Evolutionary conservation across 2,329 filamentous ascomycete species (phyloP).

Genomic region (Cordyceps farinosa): DNA sequence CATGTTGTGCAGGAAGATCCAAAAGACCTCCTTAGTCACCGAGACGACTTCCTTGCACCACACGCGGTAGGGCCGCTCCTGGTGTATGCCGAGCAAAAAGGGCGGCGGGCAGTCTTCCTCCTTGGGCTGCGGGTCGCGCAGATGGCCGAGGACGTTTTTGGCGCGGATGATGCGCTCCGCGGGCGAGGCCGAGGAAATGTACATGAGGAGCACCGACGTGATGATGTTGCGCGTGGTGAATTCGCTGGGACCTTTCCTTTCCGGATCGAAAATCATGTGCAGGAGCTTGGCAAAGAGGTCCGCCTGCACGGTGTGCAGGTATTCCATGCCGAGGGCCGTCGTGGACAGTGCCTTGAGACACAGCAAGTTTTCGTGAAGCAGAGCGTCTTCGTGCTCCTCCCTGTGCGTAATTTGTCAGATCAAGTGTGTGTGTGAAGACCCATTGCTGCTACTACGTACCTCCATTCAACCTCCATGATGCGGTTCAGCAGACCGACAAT

Average conservation of each 20-base stretch:
- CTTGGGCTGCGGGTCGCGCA: slow-evolving; percentile 73
- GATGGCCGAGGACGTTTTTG: slow-evolving; percentile 69
- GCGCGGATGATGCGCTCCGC: slow-evolving; percentile 66
- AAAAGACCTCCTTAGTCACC: slow-evolving; percentile 97
- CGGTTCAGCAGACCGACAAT: slow-evolving; percentile 81
- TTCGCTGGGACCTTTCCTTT: slow-evolving; percentile 95
- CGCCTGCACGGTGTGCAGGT: slow-evolving; percentile 73
- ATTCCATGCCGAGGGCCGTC: slow-evolving; percentile 78
- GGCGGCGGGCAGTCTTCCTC: slow-evolving; percentile 73
- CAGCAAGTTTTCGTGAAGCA: slow-evolving; percentile 87
- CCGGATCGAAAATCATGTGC: slow-evolving; percentile 91
- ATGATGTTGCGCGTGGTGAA: slow-evolving; percentile 91
- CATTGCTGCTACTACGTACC: slow-evolving; percentile 51
- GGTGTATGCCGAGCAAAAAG: slow-evolving; percentile 87
- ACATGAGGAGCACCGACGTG: slow-evolving; percentile 83
- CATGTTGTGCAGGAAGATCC: slow-evolving; percentile 95
- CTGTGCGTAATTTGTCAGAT: slow-evolving; percentile 39
- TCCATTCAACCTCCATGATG: slow-evolving; percentile 96
- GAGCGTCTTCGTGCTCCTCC: slow-evolving; percentile 91
- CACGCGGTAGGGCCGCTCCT: slow-evolving; percentile 80
- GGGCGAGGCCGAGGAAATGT: slow-evolving; percentile 66
- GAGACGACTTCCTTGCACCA: slow-evolving; percentile 92
- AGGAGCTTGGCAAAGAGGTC: slow-evolving; percentile 83
- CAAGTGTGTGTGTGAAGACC: slow-evolving; percentile 18
- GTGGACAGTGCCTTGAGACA: slow-evolving; percentile 95